Conservation (phyloP, 768 basidiomycete genomes). For the Suillus placidus region DNA sequence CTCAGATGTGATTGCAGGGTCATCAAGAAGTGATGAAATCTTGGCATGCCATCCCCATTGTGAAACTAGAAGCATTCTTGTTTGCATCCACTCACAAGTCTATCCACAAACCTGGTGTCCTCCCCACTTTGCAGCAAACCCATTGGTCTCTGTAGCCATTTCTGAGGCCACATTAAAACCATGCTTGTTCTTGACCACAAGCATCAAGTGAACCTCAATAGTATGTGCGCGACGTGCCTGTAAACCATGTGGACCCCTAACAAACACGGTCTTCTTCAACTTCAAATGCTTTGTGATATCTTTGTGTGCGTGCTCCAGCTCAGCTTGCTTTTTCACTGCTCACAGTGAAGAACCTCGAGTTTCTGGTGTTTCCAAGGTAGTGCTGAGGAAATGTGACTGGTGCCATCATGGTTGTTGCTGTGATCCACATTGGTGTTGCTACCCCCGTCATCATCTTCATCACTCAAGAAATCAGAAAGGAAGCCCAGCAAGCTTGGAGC, state of each 20-base stretch:
- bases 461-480: neutral
- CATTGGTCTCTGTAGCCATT: slow-evolving; percentile 32
- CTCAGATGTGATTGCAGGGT: slow-evolving; percentile 10
- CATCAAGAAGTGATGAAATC: slow-evolving; percentile 11
- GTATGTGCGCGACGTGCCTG: slow-evolving; percentile 29
- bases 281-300: slow-evolving; percentile 22
- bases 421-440: slow-evolving; percentile 3
- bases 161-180: slow-evolving; percentile 26
- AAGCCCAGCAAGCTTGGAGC: neutral
- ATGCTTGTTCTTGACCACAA: slow-evolving; percentile 33
- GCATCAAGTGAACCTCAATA: slow-evolving; percentile 32
- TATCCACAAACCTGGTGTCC: slow-evolving; percentile 27
- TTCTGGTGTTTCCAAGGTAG: neutral
- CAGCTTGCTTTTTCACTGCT: neutral
- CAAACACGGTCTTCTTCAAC: slow-evolving; percentile 29
- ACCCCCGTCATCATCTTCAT: neutral
- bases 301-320: neutral
- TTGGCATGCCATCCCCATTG: slow-evolving; percentile 6
- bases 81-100: slow-evolving; percentile 19
- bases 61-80: slow-evolving; percentile 5
- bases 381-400: neutral
- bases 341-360: neutral
- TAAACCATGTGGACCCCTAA: slow-evolving; percentile 29
- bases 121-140: slow-evolving; percentile 37
- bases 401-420: neutral